Percentiles rank a stretch among this genome's conserved stretches.
These are phyloP conservation scores for Maudiozyma pseudohumilis DNA, from an alignment of 805 yeast species.

Conservation along the genomic window DNA sequence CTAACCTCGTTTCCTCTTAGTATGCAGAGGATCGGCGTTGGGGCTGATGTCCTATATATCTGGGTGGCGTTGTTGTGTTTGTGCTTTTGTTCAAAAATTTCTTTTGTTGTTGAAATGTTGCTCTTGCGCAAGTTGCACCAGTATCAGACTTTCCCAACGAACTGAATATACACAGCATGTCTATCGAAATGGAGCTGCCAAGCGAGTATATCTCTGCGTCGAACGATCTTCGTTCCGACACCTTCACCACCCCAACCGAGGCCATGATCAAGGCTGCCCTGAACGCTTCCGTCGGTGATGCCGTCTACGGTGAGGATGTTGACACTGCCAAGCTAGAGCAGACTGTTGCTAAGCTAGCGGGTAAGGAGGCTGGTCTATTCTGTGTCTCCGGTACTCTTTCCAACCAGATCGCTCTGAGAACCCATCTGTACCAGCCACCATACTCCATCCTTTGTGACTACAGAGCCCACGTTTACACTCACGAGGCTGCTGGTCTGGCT, in stretches of 20 bases:
- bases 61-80: too few species aligned
- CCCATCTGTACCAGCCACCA: slow-evolving; percentile 63
- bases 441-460: slow-evolving; percentile 78
- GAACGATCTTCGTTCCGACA: slow-evolving; percentile 64
- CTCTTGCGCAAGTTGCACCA: too few species aligned
- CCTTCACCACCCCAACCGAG: slow-evolving; percentile 80
- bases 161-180: too few species aligned
- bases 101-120: too few species aligned
- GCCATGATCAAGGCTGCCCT: slow-evolving; percentile 57
- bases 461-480: slow-evolving; percentile 71
- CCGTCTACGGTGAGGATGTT: slow-evolving; percentile 76
- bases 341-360: slow-evolving; percentile 57
- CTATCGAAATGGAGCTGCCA: slow-evolving; percentile 19
- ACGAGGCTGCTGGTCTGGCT: slow-evolving; percentile 90
- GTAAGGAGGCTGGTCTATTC: slow-evolving; percentile 71
- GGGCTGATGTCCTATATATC: too few species aligned
- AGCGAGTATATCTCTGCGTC: slow-evolving; percentile 24
- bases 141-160: too few species aligned
- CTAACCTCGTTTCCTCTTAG: too few species aligned
- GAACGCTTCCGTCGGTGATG: slow-evolving; percentile 63
- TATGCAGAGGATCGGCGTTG: too few species aligned
- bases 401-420: slow-evolving; percentile 75
- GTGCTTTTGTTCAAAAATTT: too few species aligned
- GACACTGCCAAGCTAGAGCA: slow-evolving; percentile 57
- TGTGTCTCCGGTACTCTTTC: slow-evolving; percentile 88